Base-by-base conservation (phyloP, 2,329 filamentous ascomycete genomes). In the Pseudogymnoascus sp. region DNA sequence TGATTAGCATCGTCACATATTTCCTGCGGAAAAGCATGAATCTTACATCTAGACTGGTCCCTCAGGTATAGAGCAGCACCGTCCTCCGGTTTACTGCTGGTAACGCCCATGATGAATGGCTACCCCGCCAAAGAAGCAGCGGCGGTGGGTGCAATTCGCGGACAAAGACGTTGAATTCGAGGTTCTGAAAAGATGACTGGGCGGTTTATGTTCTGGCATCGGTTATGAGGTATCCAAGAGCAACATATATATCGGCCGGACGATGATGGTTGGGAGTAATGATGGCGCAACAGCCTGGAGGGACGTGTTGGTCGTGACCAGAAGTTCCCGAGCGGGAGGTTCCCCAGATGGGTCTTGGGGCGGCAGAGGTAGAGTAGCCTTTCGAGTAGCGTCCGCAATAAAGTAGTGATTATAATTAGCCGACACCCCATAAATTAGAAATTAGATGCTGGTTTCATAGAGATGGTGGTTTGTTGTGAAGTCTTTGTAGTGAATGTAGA, bases 1-100 rank as follows among this genome's bases (percentile, higher is more conserved):
- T 41, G 37, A 63, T 59, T 32, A 35, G 61, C 20, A 22, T 16
- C 22, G 22, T 20, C n/a, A 47, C 32, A 39, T 7, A 11, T 37
- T 41, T 20, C n/a, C 14, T 54, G 8, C n/a, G 6, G 11, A 18
- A 57, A 64, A 62, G 69, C 69, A 78, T 54, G n/a, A 54, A 32
- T n/a, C 88, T 73, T 81, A 97, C 94, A 85, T 81, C 91, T 86
- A 74, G 84, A 90, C 80, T 96, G 94, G 74, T 99, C 94, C 78
- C 89, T 88, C 72, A 97, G 80, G 74, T 89, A 95, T 73, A 97
- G 79, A 69, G 84, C 77, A 68, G 85, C 82, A 73, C 86, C 89
- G 71, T 97, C 92, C 70, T 96, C 92, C 70, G 87, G 86, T 76
- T 86, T 89, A 80, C 92, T 97, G 74, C 85, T 87, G 76, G 97